Evolutionary conservation across 2,329 filamentous ascomycete genomes (phyloP), one percentile per base, ranked within the genome.

Genomic region (Colletotrichum sp.): DNA sequence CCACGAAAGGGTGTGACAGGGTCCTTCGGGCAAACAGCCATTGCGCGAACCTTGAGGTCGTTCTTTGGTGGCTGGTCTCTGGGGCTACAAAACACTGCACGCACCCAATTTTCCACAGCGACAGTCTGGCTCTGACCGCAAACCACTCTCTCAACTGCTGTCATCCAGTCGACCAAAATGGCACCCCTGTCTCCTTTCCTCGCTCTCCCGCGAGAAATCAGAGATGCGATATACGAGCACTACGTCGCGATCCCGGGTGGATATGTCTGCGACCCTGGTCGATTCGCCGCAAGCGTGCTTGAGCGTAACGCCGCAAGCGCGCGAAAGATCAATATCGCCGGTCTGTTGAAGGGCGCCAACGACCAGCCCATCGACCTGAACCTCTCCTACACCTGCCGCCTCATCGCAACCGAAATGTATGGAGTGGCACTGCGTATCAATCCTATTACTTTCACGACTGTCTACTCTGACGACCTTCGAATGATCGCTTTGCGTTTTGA

Each of bases 361-460:
- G 57, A 30, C 16, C 26, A 60, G 18, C 26, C 57, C 57, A 60
- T 60, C 57, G 2, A 60, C 57, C 26, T 60, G 9, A 60, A 32
- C 57, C 24, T 60, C 24, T 60, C 5, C 13, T 60, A 60, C 1
- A 60, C 28, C 2, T 60, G 57, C 18, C 57, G 57, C 15, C 57
- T 60, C 0, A 30, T 60, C 30, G 57, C 57, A 18, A 30, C 26
- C 0, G 57, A 60, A 30, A 60, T 60, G 57, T 3, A 28, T 18
- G 57, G 57, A 30, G 57, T 60, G 16, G 57, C 57, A 16, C 26
- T 30, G 57, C 57, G 57, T 0, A 3, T 3, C 16, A 32, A 60
- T 32, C 0, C 5, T 0, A 30, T 60, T 1, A 18, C 57, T 0
- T 28, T 60, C 55, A 28, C 55, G 0, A 60, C 55, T 4, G 0